Base-by-base conservation (phyloP, 257 asterid species). In the Penstemon newberryi region DNA sequence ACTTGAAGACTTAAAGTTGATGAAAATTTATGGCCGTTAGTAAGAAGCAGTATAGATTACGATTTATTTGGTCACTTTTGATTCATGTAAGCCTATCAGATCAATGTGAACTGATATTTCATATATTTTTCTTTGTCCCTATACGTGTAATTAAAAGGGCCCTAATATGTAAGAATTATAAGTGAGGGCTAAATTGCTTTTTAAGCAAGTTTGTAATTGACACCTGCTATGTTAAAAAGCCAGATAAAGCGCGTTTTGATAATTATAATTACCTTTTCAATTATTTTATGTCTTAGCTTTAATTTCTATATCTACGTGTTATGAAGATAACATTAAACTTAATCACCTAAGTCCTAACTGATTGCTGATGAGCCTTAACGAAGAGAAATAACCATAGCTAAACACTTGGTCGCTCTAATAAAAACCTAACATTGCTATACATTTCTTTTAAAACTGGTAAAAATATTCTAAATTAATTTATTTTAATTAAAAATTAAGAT, bases 1-100 rank as follows among this genome's bases (percentile, higher is more conserved):
- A 75, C 66, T 15, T 15, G 18, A 25, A 25, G 33, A 25, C 33
- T 45, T 63, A 43, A 76, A 80, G 84, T 82, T 81, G 77, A 78
- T 69, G 65, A 62, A 18, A 62, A 69, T 49, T 56, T 41, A 49
- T 70, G 61, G 76, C 66, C 56, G 9, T 6, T 60, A 13, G 54
- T 15, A 40, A 40, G 12, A 60, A 70, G 33, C 33, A 25, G 33
- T 25, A 25, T 25, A 60, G 45, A 38, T 46, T 13, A 36, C 57
- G 9, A 52, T 38, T 52, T 6, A 33, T 37, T 63, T 63, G 56
- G 37, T 44, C 56, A 37, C n/a, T 65, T 53, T 46, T 61, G 66
- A 49, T 68, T 25, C 33, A 25, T 25, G 33, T 25, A 25, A 52
- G 46, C 47, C 15, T 15, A 65, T 50, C 37, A 57, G 4, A 56